These are phyloP conservation scores for Triangularia verruculosa DNA, from an alignment of 2,329 filamentous ascomycete genomes.

Conservation along the genomic window DNA sequence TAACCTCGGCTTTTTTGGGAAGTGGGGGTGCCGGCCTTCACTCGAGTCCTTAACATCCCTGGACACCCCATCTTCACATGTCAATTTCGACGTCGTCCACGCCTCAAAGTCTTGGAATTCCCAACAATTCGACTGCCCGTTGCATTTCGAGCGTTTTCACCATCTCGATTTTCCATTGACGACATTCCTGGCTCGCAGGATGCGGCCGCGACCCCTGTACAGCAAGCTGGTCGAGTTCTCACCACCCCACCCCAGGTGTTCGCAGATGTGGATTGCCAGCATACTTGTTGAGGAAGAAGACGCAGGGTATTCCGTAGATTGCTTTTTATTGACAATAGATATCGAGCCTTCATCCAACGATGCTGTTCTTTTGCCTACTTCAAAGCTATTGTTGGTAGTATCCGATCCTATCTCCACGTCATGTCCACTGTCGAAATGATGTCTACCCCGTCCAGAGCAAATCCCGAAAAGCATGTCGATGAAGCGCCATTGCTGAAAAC, in stretches of 20 bases:
- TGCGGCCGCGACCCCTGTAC: neutral
- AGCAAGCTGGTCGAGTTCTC: neutral
- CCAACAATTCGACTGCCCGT: neutral
- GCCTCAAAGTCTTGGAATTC: slow-evolving; percentile 3
- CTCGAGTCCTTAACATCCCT: neutral
- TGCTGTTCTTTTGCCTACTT: neutral
- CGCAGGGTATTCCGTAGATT: neutral
- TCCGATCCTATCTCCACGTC: slow-evolving; percentile 2
- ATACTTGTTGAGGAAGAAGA: neutral
- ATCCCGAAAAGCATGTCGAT: neutral
- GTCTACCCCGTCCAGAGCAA: slow-evolving; percentile 4
- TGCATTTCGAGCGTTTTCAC: neutral
- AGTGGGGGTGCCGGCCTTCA: neutral
- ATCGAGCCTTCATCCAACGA: neutral
- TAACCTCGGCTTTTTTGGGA: neutral
- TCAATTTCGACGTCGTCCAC: neutral
- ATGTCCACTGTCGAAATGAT: neutral
- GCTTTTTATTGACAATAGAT: neutral
- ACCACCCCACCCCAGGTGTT: neutral
- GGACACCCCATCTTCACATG: neutral
- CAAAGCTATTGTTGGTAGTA: neutral
- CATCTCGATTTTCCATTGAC: neutral
- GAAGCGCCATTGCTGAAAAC: slow-evolving; percentile 36
- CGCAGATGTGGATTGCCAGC: slow-evolving; percentile 1
- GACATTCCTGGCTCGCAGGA: neutral